phyloP scores from a whole-genome alignment of 768 basidiomycete genomes.

The Erythrobasidium yunnanense region DNA sequence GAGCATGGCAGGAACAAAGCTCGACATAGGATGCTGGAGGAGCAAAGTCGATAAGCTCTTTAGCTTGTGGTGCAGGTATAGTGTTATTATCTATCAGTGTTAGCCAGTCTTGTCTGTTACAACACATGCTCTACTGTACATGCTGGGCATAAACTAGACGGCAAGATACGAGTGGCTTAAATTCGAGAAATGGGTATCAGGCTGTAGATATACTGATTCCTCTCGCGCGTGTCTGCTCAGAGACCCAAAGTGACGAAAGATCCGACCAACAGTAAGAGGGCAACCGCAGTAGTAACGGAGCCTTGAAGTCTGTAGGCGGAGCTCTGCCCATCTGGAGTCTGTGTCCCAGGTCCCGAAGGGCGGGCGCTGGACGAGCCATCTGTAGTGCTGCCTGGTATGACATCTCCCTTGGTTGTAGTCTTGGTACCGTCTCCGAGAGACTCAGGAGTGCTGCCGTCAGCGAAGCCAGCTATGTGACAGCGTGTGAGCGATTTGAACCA shows the following conservation, averaged over 20 bases:
- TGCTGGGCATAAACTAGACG: background rate
- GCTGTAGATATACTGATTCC: background rate
- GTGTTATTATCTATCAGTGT: background rate
- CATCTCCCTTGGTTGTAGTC: background rate
- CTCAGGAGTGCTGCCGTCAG: background rate
- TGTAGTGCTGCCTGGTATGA: background rate
- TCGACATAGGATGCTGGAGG: background rate
- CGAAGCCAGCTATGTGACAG: constrained; percentile 25
- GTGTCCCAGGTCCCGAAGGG: background rate
- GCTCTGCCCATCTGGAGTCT: constrained; percentile 2
- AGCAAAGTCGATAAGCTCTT: background rate
- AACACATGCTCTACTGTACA: background rate
- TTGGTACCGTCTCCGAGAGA: background rate
- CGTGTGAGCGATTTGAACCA: too few relatives aligned
- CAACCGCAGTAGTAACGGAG: background rate
- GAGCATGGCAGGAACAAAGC: constrained; percentile 5
- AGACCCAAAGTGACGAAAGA: background rate
- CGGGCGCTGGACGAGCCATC: background rate
- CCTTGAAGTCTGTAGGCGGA: background rate
- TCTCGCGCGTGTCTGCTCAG: background rate
- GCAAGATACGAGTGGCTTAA: too few relatives aligned
- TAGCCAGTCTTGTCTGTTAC: background rate
- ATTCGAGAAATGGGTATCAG: too few relatives aligned
- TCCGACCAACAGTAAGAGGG: background rate
- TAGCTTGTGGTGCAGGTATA: background rate